Evolutionary conservation across 257 asterid species (phyloP).

Genomic region (Salvia miltiorrhiza): DNA sequence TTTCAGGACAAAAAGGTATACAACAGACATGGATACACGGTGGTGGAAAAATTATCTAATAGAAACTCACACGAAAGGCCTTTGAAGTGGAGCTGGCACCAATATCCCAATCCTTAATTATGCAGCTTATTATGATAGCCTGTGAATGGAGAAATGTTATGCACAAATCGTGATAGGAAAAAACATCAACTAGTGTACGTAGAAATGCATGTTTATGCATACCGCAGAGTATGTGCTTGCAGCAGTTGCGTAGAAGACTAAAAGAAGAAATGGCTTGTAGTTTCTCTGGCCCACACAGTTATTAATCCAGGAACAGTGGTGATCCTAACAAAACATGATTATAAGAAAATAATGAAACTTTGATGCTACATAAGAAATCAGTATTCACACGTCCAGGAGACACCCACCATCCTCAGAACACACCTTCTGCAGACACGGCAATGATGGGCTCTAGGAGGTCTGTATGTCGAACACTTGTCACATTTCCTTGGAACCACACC

Average conservation of each 20-base stretch:
- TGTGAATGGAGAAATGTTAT: slow-evolving; percentile 35
- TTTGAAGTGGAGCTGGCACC: slow-evolving; percentile 35
- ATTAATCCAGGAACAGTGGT: slow-evolving; percentile 90
- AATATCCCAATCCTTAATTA: slow-evolving; percentile 44
- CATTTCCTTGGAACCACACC: slow-evolving; percentile 40
- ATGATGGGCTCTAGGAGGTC: slow-evolving; percentile 95
- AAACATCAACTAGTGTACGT: slow-evolving; percentile 1
- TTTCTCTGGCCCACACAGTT: slow-evolving; percentile 90
- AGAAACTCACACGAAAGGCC: slow-evolving; percentile 56
- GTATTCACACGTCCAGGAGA: slow-evolving; percentile 6
- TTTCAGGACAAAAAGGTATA: no score
- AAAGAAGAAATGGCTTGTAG: slow-evolving; percentile 69
- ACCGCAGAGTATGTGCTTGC: slow-evolving; percentile 69
- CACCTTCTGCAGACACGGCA: slow-evolving; percentile 95
- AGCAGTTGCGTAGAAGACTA: slow-evolving; percentile 66
- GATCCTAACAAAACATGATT: slow-evolving; percentile 52
- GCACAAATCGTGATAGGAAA: background rate
- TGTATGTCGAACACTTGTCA: slow-evolving; percentile 71
- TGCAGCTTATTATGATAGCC: slow-evolving; percentile 44
- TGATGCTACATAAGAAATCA: background rate
- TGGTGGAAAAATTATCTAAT: background rate
- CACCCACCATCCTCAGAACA: slow-evolving; percentile 89
- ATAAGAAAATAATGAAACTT: background rate
- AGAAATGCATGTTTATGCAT: slow-evolving; percentile 21
- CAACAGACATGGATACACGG: background rate